A percentile compares a stretch with the other conserved stretches of the same genome.
Conservation (phyloP, 2,329 filamentous ascomycete species). For the Epichloe gansuensis region DNA sequence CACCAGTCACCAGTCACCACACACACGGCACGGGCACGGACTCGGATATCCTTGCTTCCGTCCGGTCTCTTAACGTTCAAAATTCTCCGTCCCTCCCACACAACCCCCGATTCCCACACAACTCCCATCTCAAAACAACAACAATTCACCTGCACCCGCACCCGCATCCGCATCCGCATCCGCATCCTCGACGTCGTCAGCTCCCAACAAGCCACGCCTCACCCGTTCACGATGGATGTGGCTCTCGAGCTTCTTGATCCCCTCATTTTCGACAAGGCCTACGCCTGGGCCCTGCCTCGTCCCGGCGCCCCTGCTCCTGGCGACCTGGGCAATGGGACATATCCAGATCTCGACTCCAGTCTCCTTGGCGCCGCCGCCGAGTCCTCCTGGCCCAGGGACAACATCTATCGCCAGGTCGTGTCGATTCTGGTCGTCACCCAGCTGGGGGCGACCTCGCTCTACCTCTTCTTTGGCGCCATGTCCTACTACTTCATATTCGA, state of each 20-base stretch:
- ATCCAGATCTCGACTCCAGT: slow-evolving; percentile 5
- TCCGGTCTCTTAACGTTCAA: too few species aligned
- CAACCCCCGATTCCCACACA: not conserved
- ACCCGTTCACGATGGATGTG: slow-evolving; percentile 21
- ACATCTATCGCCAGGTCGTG: slow-evolving; percentile 25
- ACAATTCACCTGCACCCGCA: too few species aligned
- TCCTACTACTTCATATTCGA: slow-evolving; percentile 58
- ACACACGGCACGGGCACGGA: too few species aligned
- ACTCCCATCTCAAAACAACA: too few species aligned
- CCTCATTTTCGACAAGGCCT: slow-evolving; percentile 26
- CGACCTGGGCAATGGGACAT: slow-evolving; percentile 7
- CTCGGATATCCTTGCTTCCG: too few species aligned
- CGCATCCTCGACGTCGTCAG: not conserved
- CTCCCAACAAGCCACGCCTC: not conserved
- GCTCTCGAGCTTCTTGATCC: slow-evolving; percentile 29
- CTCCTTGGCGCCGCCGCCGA: not conserved
- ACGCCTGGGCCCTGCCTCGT: slow-evolving; percentile 24
- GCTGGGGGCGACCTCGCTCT: slow-evolving; percentile 29
- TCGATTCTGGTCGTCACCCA: slow-evolving; percentile 27
- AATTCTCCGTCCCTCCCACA: too few species aligned
- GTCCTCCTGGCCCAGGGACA: slow-evolving; percentile 26
- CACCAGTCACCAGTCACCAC: too few species aligned
- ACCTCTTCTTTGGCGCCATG: slow-evolving; percentile 55
- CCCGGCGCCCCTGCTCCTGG: not conserved
- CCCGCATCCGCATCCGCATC: too few species aligned